Percentiles rank a stretch among this genome's conserved stretches.
These are phyloP conservation scores for Saksenaea vasiformis DNA, from an alignment of 371 early-diverging fungal genomes.

Conservation along the genomic window DNA sequence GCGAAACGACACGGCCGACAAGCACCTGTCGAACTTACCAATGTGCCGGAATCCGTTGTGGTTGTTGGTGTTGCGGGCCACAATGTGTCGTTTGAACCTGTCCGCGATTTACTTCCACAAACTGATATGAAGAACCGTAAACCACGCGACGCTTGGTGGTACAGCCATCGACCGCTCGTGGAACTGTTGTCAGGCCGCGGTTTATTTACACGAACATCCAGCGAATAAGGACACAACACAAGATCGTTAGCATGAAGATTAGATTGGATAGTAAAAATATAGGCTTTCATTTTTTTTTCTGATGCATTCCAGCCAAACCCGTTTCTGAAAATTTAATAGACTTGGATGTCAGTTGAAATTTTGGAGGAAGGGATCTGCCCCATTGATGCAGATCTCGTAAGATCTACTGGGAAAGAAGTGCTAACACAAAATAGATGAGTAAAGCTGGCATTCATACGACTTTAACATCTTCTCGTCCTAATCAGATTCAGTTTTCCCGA, in stretches of 20 bases:
- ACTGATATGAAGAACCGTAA: slow-evolving; percentile 85
- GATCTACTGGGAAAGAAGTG: too few relatives aligned
- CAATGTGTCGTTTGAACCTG: slow-evolving; percentile 72
- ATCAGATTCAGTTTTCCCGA: too few relatives aligned
- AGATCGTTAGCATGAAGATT: not conserved
- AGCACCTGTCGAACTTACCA: slow-evolving; percentile 67
- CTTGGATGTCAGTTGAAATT: too few relatives aligned
- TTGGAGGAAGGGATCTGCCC: too few relatives aligned
- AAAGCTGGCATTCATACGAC: too few relatives aligned
- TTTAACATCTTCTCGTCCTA: too few relatives aligned
- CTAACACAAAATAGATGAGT: too few relatives aligned
- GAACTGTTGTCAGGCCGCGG: slow-evolving; percentile 47
- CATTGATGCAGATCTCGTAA: too few relatives aligned
- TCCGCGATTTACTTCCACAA: slow-evolving; percentile 61
- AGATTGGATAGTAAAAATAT: too few relatives aligned
- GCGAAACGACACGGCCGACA: slow-evolving; percentile 25
- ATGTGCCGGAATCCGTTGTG: slow-evolving; percentile 58
- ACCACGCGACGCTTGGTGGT: slow-evolving; percentile 82
- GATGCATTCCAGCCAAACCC: too few relatives aligned
- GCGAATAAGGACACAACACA: not conserved
- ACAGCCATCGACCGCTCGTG: slow-evolving; percentile 51
- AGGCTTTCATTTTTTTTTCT: too few relatives aligned
- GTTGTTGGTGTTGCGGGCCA: slow-evolving; percentile 89
- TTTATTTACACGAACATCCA: slow-evolving; percentile 13
- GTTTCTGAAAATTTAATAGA: too few relatives aligned